phyloP scores from a whole-genome alignment of 176 grass and related monocot genomes.

The Oryza coarctata region DNA sequence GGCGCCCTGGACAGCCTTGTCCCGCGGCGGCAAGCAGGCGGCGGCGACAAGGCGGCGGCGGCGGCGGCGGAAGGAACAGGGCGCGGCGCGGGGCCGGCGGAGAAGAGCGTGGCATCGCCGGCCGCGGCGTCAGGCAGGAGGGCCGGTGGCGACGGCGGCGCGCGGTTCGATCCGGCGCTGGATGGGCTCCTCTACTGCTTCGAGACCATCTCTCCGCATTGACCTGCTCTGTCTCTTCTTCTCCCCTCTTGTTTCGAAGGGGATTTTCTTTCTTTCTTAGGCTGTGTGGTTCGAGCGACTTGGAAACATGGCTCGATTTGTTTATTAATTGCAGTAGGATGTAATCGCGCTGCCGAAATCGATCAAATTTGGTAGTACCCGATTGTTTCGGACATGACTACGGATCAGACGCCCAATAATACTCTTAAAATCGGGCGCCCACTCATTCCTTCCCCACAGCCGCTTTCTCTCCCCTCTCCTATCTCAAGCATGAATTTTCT shows the following conservation, averaged over 20 bases:
- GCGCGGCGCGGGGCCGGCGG: background rate
- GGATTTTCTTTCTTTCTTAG: background rate
- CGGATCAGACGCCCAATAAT: too few species aligned
- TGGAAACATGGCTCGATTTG: background rate
- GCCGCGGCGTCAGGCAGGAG: background rate
- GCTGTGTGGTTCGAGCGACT: background rate
- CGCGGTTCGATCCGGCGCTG: background rate
- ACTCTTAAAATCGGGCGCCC: too few species aligned
- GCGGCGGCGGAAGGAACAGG: background rate
- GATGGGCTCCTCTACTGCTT: background rate
- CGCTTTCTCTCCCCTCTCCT: too few species aligned
- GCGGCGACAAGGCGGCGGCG: background rate
- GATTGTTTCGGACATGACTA: too few species aligned
- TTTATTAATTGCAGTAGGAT: background rate
- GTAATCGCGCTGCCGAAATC: background rate
- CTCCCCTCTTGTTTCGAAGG: background rate
- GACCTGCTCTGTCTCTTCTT: background rate
- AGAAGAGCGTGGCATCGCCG: too few species aligned
- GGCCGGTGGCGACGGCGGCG: background rate
- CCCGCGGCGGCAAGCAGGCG: background rate
- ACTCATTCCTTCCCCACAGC: too few species aligned
- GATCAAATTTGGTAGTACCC: background rate
- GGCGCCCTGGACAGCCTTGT: constrained; percentile 27
- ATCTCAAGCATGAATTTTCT: too few species aligned
- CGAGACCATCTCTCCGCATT: constrained; percentile 20